Evolutionary conservation across 2,329 filamentous ascomycete genomes (phyloP).

Genomic region (Fusarium subtropicale): DNA sequence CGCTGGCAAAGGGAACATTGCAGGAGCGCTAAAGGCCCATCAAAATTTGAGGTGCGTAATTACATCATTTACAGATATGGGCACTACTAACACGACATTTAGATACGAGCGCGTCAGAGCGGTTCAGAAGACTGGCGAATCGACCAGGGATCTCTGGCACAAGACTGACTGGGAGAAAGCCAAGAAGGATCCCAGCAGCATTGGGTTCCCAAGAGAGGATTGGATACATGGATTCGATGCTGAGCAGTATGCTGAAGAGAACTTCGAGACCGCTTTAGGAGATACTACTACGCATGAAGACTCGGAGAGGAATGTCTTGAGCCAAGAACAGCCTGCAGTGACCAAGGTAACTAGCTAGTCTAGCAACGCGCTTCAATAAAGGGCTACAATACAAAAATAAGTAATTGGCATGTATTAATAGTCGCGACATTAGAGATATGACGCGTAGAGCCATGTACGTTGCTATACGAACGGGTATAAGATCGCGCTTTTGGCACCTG

Average conservation of each 20-base stretch:
- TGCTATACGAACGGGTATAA: neutral
- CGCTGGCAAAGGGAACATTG: conserved; percentile 16
- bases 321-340: neutral
- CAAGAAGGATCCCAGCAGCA: conserved; percentile 27
- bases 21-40: conserved; percentile 29
- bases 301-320: no score
- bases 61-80: fast-evolving
- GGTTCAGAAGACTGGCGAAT: conserved; percentile 40
- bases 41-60: conserved; percentile 26
- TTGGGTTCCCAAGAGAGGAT: conserved; percentile 35
- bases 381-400: neutral
- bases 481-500: neutral
- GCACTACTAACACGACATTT: fast-evolving
- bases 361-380: neutral
- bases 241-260: conserved; percentile 36
- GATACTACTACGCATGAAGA: neutral
- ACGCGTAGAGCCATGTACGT: neutral
- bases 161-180: conserved; percentile 40
- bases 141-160: conserved; percentile 41
- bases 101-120: conserved; percentile 40
- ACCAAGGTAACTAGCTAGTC: neutral
- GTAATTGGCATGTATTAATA: no score
- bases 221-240: conserved; percentile 43
- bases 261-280: conserved; percentile 19
- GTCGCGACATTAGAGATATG: neutral